A percentile compares a stretch with the other conserved stretches of the same genome.
phyloP scores from a whole-genome alignment of 2,329 filamentous ascomycete species.

The Penicillium sp. region DNA sequence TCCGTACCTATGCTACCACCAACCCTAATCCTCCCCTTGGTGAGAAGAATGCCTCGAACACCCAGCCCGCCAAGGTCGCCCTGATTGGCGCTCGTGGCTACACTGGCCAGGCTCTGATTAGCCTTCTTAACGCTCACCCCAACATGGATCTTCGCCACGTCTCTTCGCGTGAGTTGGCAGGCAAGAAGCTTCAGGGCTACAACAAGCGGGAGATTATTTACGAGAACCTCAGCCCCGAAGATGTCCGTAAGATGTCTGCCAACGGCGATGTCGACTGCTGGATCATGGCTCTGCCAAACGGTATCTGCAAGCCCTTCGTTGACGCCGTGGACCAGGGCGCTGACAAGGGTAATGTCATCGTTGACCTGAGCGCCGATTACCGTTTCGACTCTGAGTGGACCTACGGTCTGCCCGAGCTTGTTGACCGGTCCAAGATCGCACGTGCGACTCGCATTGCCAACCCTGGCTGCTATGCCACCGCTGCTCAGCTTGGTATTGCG shows the following conservation, averaged over 20 bases:
- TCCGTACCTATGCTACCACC: conserved; percentile 44
- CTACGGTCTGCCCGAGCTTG: conserved; percentile 85
- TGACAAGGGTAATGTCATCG: conserved; percentile 68
- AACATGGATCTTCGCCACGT: conserved; percentile 88
- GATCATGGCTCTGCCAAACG: conserved; percentile 96
- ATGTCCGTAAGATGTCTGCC: conserved; percentile 79
- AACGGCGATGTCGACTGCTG: conserved; percentile 86
- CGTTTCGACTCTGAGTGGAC: conserved; percentile 83
- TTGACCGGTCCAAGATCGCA: conserved; percentile 71
- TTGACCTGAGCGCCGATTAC: conserved; percentile 96
- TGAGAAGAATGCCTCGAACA: conserved; percentile 81
- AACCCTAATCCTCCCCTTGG: conserved; percentile 90
- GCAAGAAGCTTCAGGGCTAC: conserved; percentile 84
- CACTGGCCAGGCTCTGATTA: conserved; percentile 86
- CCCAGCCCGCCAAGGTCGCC: conserved; percentile 72
- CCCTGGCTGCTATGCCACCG: conserved; percentile 94
- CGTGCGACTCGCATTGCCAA: conserved; percentile 81
- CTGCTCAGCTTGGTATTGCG: conserved; percentile 82
- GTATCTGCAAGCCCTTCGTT: conserved; percentile 89
- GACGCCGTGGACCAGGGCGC: conserved; percentile 76
- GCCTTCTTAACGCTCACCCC: conserved; percentile 81
- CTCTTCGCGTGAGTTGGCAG: conserved; percentile 86
- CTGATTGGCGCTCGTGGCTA: conserved; percentile 91
- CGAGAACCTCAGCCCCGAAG: conserved; percentile 82
- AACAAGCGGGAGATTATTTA: conserved; percentile 88